A percentile compares a stretch with the other conserved stretches of the same genome.
phyloP scores from a whole-genome alignment of 1,139 yeast genomes.

The Suhomyces chickasaworum region DNA sequence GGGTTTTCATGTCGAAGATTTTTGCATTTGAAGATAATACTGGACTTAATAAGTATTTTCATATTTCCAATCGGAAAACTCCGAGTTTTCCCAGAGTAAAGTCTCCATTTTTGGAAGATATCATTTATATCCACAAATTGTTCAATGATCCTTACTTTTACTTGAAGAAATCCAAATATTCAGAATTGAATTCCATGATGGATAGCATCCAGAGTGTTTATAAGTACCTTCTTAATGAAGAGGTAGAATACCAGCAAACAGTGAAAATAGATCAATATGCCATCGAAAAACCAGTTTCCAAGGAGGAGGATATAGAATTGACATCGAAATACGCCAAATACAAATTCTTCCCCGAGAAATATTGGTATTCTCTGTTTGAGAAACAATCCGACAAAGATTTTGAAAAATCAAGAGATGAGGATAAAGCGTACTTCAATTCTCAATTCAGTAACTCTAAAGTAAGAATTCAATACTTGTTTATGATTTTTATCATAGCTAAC shows the following conservation, averaged over 20 bases:
- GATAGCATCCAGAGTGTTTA: constrained; percentile 31
- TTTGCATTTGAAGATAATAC: constrained; percentile 48
- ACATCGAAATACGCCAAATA: constrained; percentile 25
- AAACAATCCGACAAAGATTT: constrained; percentile 15
- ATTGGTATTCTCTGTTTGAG: constrained; percentile 36
- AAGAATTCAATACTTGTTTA: constrained; percentile 34
- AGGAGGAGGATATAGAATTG: constrained; percentile 23
- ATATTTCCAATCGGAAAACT: constrained; percentile 29
- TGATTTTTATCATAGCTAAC: constrained; percentile 34
- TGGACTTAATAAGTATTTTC: constrained; percentile 47
- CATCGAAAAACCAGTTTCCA: constrained; percentile 20
- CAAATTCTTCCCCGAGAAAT: constrained; percentile 40
- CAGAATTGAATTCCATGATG: constrained; percentile 25
- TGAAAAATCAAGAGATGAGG: constrained; percentile 27
- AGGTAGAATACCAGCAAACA: constrained; percentile 22
- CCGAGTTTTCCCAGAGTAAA: constrained; percentile 26
- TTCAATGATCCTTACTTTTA: constrained; percentile 42
- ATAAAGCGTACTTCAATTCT: constrained; percentile 29
- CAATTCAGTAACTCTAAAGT: constrained; percentile 31
- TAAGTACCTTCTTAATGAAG: constrained; percentile 35
- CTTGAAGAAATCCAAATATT: constrained; percentile 26
- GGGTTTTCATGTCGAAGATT: constrained; percentile 36
- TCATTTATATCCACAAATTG: constrained; percentile 33
- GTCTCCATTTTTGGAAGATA: constrained; percentile 37
- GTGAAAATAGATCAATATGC: constrained; percentile 24